Evolutionary conservation across 257 asterid species (phyloP), one percentile per base, ranked within the genome.

Genomic region (Solanum pinnatisectum): DNA sequence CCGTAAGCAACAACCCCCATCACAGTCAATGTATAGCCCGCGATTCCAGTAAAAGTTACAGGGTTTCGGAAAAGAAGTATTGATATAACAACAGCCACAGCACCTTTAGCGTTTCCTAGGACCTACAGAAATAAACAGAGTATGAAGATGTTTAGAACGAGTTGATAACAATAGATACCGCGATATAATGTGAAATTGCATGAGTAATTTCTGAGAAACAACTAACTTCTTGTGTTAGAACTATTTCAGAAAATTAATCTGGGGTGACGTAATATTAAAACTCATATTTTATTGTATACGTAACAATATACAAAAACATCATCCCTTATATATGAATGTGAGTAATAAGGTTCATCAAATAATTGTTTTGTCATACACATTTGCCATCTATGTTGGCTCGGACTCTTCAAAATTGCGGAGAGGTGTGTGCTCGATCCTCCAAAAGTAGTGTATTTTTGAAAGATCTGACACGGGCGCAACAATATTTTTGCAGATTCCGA

Each of bases 1-100:
- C 99, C 99, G n/a, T 97, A 97, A 63, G 98, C 99, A 46, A 94
- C 98, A 15, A 96, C 99, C 33, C 99, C 99, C 98, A 95, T 92
- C 76, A 97, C 99, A 0, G 99, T 97, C 98, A 96, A 92, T 15
- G 98, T 88, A 86, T 97, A 97, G 52, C 99, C 99, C 56, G 98
- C 99, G 42, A 97, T 96, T 5, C 99, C 99, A 12, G 93, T 87
- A 42, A 95, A 91, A 3, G 99, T 97, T 4, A 97, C 98, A 13
- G 99, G 99, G 86, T 97, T 97, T 33, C 87, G 95, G 94, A 97
- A 97, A 9, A 97, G 86, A 85, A 97, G 98, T 81, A 97, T 97
- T 11, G 99, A 97, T 79, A 97, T 95, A n/a, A 97, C 99, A 72
- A 97, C 99, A 0, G 99, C 99, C 89, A 97, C 99, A 1, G 99